Base-by-base conservation (phyloP, 768 basidiomycete species). In the Termitomyces sp. region DNA sequence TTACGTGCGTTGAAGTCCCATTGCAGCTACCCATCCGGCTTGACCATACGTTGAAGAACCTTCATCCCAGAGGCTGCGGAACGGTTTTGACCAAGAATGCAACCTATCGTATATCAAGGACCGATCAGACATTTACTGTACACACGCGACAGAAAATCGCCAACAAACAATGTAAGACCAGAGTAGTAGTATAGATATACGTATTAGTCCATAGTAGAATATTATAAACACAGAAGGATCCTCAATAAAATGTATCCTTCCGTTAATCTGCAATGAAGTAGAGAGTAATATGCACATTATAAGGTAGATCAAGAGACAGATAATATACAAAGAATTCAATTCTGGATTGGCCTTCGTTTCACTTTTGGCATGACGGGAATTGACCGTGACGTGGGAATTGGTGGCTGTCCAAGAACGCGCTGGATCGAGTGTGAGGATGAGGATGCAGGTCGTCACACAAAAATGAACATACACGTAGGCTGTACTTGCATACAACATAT, bases 401-500 rank as follows among this genome's bases (percentile, higher is more conserved):
- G 55, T 20, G n/a, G 41, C 38, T 62, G 61, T 46, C 58, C 61
- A 13, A 36, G 33, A 3, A 56, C 33, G n/a, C 61, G 61, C 61
- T 62, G 38, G 20, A 33, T 49, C 10, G 8, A 40, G 16, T 20
- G n/a, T 52, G 18, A 32, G 45, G 36, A 44, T 14, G 9, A 43
- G 30, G 30, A 35, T 33, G 38, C 5, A 20, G 1, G 11, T 41
- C 5, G 13, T 18, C 26, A 41, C 18, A 40, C 28, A 30, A n/a
- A 20, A 32, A 47, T 30, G 11, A 36, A 57, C 68, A 40, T 53
- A 73, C 72, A 18, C 57, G 58, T 47, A 74, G 60, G 22, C 62
- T 59, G 32, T 65, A 74, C 57, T 62, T 69, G 63, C 73, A 74
- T 10, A 74, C 63, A 18, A 20, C 33, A 47, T 60, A 71, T 14